These are phyloP conservation scores for Dichotomopilus funicola DNA, from an alignment of 2,329 filamentous ascomycete genomes.

Conservation along the genomic window DNA sequence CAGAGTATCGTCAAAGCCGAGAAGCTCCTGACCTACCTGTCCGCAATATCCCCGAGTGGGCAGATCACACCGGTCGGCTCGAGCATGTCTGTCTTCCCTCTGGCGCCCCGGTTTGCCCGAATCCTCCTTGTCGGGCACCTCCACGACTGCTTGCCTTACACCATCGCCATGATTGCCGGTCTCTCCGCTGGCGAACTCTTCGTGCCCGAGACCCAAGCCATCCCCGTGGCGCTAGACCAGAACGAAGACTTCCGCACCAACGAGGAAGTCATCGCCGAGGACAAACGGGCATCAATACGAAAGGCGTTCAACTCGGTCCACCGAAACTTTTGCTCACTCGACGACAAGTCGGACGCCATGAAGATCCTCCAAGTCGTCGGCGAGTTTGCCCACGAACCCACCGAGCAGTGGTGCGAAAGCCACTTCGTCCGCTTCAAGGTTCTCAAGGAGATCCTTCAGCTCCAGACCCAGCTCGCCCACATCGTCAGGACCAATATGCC, in stretches of 20 bases:
- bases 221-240: constrained; percentile 47
- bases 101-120: constrained; percentile 83
- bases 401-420: constrained; percentile 67
- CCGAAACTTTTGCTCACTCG: constrained; percentile 70
- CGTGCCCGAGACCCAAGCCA: constrained; percentile 70
- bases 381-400: constrained; percentile 70
- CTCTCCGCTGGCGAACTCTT: constrained; percentile 86
- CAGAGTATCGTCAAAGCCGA: constrained; percentile 75
- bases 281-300: constrained; percentile 58
- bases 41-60: constrained; percentile 65
- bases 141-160: constrained; percentile 75
- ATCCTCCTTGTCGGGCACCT: constrained; percentile 85
- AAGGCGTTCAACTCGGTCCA: constrained; percentile 63
- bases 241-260: constrained; percentile 51
- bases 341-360: constrained; percentile 79
- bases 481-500: constrained; percentile 72
- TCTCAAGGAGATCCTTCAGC: constrained; percentile 76
- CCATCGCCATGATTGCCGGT: constrained; percentile 80
- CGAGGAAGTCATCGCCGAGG: constrained; percentile 65
- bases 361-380: constrained; percentile 86
- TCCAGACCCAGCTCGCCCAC: constrained; percentile 74
- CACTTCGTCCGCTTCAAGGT: constrained; percentile 86
- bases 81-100: constrained; percentile 80
- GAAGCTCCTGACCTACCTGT: constrained; percentile 76
- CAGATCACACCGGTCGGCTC: constrained; percentile 73